Evolutionary conservation across 371 early-diverging fungal species (phyloP).

Genomic region (Actinomortierella wolfii): DNA sequence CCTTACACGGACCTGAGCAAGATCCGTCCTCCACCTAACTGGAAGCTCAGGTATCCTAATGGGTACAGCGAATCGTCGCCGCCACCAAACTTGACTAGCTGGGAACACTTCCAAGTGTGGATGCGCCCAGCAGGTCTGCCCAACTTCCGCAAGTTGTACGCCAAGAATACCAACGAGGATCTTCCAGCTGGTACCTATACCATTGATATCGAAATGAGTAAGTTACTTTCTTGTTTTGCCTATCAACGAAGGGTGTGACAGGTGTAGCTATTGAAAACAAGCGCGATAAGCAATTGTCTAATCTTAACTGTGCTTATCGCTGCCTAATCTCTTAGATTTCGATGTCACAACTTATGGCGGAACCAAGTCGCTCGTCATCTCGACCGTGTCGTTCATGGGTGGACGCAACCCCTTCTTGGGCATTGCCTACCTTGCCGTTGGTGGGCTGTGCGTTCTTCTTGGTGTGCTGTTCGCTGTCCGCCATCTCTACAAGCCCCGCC

Average conservation of each 20-base stretch:
- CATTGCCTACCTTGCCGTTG: constrained; percentile 89
- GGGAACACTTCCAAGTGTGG: constrained; percentile 98
- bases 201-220: constrained; percentile 70
- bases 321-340: constrained; percentile 61
- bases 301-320: background rate
- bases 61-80: constrained; percentile 65
- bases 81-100: constrained; percentile 70
- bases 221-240: constrained; percentile 19
- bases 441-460: constrained; percentile 80
- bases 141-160: constrained; percentile 96
- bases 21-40: constrained; percentile 82
- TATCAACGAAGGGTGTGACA: background rate
- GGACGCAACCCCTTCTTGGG: constrained; percentile 96
- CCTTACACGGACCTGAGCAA: constrained; percentile 52
- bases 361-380: constrained; percentile 90
- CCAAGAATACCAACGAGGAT: constrained; percentile 63
- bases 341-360: constrained; percentile 83
- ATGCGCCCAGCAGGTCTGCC: constrained; percentile 97
- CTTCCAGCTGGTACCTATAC: constrained; percentile 69
- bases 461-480: constrained; percentile 85
- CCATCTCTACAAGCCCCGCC: constrained; percentile 90
- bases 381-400: constrained; percentile 90
- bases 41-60: constrained; percentile 64
- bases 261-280: background rate
- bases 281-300: background rate